phyloP scores from a whole-genome alignment of 768 basidiomycete species.

The Lyophyllum atratum region DNA sequence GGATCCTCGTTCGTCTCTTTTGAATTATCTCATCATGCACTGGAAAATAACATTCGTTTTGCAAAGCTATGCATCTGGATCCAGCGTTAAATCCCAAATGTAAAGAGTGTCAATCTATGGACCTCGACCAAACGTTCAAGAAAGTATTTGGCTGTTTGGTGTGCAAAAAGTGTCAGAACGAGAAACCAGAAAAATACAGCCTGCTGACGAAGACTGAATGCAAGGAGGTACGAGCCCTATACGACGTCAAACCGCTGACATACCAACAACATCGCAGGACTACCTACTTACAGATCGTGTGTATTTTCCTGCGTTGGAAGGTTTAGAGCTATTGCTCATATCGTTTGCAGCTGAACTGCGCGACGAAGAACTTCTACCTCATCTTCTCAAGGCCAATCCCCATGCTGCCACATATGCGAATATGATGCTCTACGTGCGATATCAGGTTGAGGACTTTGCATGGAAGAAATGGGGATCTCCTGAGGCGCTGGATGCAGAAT shows the following conservation, averaged over 20 bases:
- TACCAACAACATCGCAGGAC: conserved; percentile 52
- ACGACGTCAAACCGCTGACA: not conserved
- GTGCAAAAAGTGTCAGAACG: conserved; percentile 89
- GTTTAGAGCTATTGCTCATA: not conserved
- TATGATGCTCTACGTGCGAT: conserved; percentile 98
- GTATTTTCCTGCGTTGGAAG: conserved; percentile 25
- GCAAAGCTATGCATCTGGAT: conserved; percentile 77
- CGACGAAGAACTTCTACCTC: conserved; percentile 90
- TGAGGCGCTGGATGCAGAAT: conserved; percentile 64
- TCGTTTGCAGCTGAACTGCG: conserved; percentile 77
- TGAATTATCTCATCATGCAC: not conserved
- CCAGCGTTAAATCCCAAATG: conserved; percentile 79
- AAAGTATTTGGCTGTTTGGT: conserved; percentile 85
- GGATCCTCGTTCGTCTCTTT: conserved; percentile 63
- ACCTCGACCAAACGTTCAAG: conserved; percentile 82
- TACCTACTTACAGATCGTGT: conserved; percentile 92
- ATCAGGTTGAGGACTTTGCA: conserved; percentile 94
- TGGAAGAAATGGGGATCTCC: conserved; percentile 98
- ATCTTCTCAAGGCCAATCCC: conserved; percentile 67
- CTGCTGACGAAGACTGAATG: conserved; percentile 98
- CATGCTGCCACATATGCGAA: conserved; percentile 97
- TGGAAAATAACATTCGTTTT: not conserved
- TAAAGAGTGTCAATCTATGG: conserved; percentile 80
- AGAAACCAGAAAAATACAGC: conserved; percentile 89
- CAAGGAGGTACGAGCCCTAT: conserved; percentile 66